Base-by-base conservation (phyloP, 306 rosid genomes). In the Malus orientalis region DNA sequence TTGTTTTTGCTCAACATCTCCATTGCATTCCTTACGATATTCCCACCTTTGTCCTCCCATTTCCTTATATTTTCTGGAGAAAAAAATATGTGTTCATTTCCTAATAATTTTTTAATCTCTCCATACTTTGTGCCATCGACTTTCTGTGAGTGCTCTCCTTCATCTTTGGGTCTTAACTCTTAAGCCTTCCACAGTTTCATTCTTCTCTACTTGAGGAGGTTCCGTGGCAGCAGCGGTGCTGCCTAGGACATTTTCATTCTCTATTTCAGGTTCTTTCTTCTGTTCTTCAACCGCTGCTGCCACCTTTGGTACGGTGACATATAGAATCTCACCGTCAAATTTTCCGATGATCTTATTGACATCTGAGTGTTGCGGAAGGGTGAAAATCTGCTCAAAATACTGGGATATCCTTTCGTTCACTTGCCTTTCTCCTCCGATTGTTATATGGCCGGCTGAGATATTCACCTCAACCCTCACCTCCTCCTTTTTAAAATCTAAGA, bases 251-350 rank as follows among this genome's bases (percentile, higher is more conserved):
- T 45, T 62, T 67, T 45, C 47, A 18, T 44, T 40, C 51, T 53
- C 3, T 51, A 67, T 32, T 54, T 80, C 83, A 42, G 71, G 71
- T 57, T 81, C 85, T 80, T 61, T 78, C 77, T 15, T 74, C 71
- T 68, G 77, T 55, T 79, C 73, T 29, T 36, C 79, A 11, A 47
- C 76, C 51, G 38, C 82, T 16, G 51, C 8, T 16, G 38, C 77
- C 60, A 18, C 47, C 78, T 87, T 86, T 25, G 89, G 91, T 61
- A 90, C 69, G 33, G 87, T 93, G 61, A 89, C 88, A 27, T 61
- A 72, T 19, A 93, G 96, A 68, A 93, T 82, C 74, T 76, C 92
- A 6, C 78, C 64, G 0, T 89, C 92, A 38, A 93, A 87, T 61
- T 80, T 86, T 32, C 91, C 94, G 0, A 76, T 33, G 67, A 87